Percentiles rank a stretch among this genome's conserved stretches.
phyloP scores from a whole-genome alignment of 345 rosid species.

The Mallotus nudiflorus region DNA sequence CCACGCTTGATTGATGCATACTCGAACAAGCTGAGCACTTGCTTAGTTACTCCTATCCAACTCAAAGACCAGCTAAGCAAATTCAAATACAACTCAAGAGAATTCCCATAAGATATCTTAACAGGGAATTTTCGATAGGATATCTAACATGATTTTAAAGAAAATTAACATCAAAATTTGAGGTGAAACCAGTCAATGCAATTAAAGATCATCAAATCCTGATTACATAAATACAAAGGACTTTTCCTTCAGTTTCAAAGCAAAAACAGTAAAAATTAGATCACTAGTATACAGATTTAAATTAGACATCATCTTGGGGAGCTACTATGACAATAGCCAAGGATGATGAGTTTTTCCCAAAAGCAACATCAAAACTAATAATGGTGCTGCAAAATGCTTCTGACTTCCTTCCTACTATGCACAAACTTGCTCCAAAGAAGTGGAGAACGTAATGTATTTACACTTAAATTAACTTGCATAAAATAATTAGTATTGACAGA shows the following conservation, averaged over 20 bases:
- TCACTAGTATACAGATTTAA: slow-evolving; percentile 14
- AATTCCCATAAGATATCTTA: not conserved
- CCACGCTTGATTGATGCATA: too few relatives aligned
- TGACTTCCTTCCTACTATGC: slow-evolving; percentile 38
- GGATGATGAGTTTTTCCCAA: too few relatives aligned
- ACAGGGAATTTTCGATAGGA: too few relatives aligned
- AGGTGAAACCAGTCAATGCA: slow-evolving; percentile 11
- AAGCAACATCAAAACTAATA: not conserved
- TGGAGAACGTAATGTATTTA: slow-evolving; percentile 37
- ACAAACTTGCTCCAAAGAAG: slow-evolving; percentile 30
- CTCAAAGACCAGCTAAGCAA: too few relatives aligned
- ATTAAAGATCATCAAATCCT: slow-evolving; percentile 9
- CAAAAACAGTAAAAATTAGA: slow-evolving; percentile 12
- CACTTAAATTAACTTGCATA: slow-evolving; percentile 31
- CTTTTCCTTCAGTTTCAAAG: not conserved
- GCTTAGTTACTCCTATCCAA: too few relatives aligned
- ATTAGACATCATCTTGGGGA: slow-evolving; percentile 10
- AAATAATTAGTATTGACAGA: slow-evolving; percentile 20
- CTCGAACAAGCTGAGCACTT: too few relatives aligned
- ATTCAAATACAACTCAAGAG: not conserved
- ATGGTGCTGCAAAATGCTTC: slow-evolving; percentile 10
- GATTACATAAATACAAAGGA: slow-evolving; percentile 8
- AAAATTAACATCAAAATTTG: not conserved
- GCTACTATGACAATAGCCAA: slow-evolving; percentile 5
- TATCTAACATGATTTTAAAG: not conserved